A percentile compares a stretch with the other conserved stretches of the same genome.
Conservation (phyloP, 495 filamentous ascomycete genomes). For the Cercophora scortea region DNA sequence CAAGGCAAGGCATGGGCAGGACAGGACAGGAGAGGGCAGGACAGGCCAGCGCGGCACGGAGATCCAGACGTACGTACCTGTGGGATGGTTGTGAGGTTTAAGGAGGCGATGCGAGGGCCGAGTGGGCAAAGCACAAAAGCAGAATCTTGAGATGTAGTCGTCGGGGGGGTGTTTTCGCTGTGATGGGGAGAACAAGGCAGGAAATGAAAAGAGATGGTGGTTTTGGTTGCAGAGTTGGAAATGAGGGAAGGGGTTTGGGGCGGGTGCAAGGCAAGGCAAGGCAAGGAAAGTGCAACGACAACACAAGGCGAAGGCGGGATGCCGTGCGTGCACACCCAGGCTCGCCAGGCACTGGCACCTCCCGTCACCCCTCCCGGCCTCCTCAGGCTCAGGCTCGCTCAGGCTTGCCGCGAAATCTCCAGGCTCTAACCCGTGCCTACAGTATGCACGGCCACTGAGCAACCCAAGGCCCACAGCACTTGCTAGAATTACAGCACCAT, state of each 20-base stretch:
- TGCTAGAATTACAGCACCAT: too few relatives aligned
- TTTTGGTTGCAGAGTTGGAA: slow-evolving; percentile 32
- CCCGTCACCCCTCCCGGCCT: background rate
- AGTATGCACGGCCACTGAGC: background rate
- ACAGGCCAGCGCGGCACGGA: background rate
- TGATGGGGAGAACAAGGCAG: slow-evolving; percentile 20
- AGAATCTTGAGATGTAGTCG: slow-evolving; percentile 5
- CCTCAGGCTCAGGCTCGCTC: background rate
- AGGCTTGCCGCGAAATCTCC: background rate
- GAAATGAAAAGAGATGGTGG: slow-evolving; percentile 15
- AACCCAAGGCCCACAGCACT: too few relatives aligned
- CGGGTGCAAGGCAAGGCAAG: slow-evolving; percentile 8
- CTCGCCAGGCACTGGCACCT: slow-evolving; percentile 17
- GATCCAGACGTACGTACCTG: slow-evolving; percentile 17
- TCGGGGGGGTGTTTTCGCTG: slow-evolving; percentile 11
- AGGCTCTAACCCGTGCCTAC: too few relatives aligned
- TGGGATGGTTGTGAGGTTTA: slow-evolving; percentile 2
- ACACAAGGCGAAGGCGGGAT: slow-evolving; percentile 31
- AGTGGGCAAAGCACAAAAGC: background rate
- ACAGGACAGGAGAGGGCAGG: too few relatives aligned
- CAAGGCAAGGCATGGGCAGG: too few relatives aligned
- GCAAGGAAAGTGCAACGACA: slow-evolving; percentile 23
- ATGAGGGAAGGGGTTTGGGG: slow-evolving; percentile 25
- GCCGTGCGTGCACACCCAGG: slow-evolving; percentile 17
- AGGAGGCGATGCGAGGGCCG: background rate